A percentile compares a stretch with the other conserved stretches of the same genome.
These are phyloP conservation scores for Athelia psychrophila DNA, from an alignment of 1,284 basidiomycete species.

Conservation along the genomic window DNA sequence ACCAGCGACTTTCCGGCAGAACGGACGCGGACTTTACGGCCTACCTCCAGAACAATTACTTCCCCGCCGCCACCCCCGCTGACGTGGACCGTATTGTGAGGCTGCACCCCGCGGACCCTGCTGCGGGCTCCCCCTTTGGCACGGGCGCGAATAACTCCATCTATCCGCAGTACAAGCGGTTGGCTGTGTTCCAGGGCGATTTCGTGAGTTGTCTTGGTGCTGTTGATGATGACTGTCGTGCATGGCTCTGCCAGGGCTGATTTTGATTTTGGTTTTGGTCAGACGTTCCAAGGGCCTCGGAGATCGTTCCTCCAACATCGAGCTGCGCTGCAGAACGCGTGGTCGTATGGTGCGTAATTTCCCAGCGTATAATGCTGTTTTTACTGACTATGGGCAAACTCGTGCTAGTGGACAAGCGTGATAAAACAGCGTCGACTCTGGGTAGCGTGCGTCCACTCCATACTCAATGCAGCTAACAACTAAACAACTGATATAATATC, in stretches of 20 bases:
- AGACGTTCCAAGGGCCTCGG: conserved; percentile 57
- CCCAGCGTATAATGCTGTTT: too few relatives aligned
- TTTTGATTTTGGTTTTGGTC: conserved; percentile 31
- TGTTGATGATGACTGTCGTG: too few relatives aligned
- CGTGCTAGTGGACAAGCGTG: too few relatives aligned
- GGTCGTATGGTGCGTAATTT: conserved; percentile 48
- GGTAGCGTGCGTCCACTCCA: conserved; percentile 13
- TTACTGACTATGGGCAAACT: too few relatives aligned
- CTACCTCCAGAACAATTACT: conserved; percentile 32
- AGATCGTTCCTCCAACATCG: conserved; percentile 45
- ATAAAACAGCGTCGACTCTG: too few relatives aligned
- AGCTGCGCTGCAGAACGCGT: conserved; percentile 40
- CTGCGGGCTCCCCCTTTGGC: conserved; percentile 48
- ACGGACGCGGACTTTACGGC: conserved; percentile 31
- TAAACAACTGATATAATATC: not conserved
- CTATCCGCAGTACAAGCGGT: conserved; percentile 49
- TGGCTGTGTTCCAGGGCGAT: too few relatives aligned
- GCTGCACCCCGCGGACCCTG: conserved; percentile 41
- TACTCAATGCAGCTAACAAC: not conserved
- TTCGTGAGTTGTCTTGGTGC: conserved; percentile 50
- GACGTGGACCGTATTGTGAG: conserved; percentile 24
- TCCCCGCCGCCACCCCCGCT: conserved; percentile 16
- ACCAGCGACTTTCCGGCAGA: conserved; percentile 18
- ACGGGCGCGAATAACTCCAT: conserved; percentile 43
- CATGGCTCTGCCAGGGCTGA: not conserved